Conservation (phyloP, 441 rosid genomes). For the Iberis amara region DNA sequence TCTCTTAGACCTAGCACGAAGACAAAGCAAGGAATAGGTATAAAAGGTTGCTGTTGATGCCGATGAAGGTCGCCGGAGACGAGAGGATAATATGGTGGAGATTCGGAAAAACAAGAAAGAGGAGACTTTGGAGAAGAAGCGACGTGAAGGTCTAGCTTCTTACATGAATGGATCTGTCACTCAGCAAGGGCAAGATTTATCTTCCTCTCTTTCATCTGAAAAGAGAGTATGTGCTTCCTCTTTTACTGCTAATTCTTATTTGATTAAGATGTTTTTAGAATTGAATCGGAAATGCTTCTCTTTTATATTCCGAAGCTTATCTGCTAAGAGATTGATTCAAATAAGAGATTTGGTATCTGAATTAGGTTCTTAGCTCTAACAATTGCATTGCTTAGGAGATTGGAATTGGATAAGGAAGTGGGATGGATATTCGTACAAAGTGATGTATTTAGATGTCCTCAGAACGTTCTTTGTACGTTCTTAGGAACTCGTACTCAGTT, state of each 20-base stretch:
- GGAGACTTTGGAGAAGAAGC: slow-evolving; percentile 54
- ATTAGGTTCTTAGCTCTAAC: too few species aligned
- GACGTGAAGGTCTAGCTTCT: slow-evolving; percentile 44
- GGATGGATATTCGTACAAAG: slow-evolving; percentile 73
- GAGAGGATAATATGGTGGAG: slow-evolving; percentile 68
- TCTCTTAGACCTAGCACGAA: slow-evolving; percentile 52
- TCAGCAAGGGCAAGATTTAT: slow-evolving; percentile 6
- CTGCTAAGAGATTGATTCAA: too few species aligned
- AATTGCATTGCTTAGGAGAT: too few species aligned
- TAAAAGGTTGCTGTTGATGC: slow-evolving; percentile 55
- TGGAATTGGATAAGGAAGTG: slow-evolving; percentile 40
- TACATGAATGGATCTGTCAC: slow-evolving; percentile 22
- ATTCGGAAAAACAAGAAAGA: slow-evolving; percentile 57
- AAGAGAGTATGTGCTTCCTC: slow-evolving; percentile 17
- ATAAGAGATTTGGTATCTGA: too few species aligned
- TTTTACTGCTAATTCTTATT: background rate
- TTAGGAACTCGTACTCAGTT: slow-evolving; percentile 77
- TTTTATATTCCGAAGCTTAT: too few species aligned
- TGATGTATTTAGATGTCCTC: slow-evolving; percentile 67
- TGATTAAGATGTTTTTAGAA: background rate
- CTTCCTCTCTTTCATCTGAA: slow-evolving; percentile 1
- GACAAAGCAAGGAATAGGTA: slow-evolving; percentile 50
- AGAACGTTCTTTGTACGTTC: slow-evolving; percentile 57
- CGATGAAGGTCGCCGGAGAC: slow-evolving; percentile 57
- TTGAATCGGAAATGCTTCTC: background rate